phyloP scores from a whole-genome alignment of 2,329 filamentous ascomycete species.

The Ophiostoma ips region DNA sequence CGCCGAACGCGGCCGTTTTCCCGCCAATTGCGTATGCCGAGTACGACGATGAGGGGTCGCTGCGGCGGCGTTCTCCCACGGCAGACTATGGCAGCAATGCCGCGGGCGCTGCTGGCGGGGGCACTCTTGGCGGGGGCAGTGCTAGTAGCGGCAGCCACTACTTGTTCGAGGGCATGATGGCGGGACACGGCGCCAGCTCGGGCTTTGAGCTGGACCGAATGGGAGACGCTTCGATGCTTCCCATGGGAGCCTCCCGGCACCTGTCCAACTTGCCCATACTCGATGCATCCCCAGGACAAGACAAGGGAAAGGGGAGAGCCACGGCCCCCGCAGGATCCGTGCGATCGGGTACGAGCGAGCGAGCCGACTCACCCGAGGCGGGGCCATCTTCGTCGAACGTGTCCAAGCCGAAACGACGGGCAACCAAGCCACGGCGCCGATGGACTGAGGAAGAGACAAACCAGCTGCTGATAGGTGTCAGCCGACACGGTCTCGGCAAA shows the following conservation, averaged over 20 bases:
- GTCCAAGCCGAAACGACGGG: constrained; percentile 35
- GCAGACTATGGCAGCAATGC: constrained; percentile 26
- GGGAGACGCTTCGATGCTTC: constrained; percentile 2
- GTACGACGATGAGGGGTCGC: constrained; percentile 35
- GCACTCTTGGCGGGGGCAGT: background rate
- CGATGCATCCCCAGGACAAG: background rate
- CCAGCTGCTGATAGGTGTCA: constrained; percentile 45
- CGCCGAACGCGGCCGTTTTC: constrained; percentile 46
- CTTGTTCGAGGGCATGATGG: constrained; percentile 6
- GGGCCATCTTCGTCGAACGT: constrained; percentile 10
- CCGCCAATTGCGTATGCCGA: constrained; percentile 46
- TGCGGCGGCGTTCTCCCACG: constrained; percentile 25
- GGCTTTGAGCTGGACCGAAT: constrained; percentile 16
- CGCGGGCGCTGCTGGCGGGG: background rate
- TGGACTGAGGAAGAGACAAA: constrained; percentile 55
- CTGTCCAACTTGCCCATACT: background rate
- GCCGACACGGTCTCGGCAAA: constrained; percentile 48
- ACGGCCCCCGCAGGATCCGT: constrained; percentile 6
- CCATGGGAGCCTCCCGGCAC: background rate
- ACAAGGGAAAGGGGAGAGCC: constrained; percentile 14
- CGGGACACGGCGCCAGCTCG: constrained; percentile 10
- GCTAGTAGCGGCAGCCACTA: background rate
- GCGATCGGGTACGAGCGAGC: constrained; percentile 1
- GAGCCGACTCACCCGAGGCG: constrained; percentile 1
- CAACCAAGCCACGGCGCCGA: constrained; percentile 44